Conservation (phyloP, 257 asterid genomes). For the Jacaranda mimosifolia region DNA sequence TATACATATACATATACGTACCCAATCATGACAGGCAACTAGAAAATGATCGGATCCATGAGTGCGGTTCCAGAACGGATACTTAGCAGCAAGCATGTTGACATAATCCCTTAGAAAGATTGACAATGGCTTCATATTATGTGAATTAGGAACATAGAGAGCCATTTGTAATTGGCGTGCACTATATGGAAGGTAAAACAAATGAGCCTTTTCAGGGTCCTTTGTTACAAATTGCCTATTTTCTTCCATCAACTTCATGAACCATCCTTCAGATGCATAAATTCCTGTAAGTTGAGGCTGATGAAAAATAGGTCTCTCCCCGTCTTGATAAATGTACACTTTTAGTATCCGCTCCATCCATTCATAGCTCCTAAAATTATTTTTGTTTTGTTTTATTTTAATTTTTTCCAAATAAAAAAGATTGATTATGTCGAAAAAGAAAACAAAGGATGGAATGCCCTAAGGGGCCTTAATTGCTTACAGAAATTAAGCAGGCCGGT, state of each 20-base stretch:
- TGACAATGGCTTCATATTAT: conserved; percentile 73
- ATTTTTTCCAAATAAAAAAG: background rate
- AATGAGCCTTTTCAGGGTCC: conserved; percentile 82
- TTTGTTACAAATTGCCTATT: conserved; percentile 62
- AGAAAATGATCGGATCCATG: conserved; percentile 88
- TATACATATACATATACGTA: conserved; percentile 44
- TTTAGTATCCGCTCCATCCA: conserved; percentile 88
- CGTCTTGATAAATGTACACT: conserved; percentile 77
- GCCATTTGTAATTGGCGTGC: conserved; percentile 77
- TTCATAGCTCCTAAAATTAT: conserved; percentile 75
- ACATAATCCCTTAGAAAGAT: conserved; percentile 71
- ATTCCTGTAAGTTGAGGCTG: conserved; percentile 75
- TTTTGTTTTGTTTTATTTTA: background rate
- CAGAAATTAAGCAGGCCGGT: no score
- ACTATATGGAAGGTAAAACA: conserved; percentile 91
- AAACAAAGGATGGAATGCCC: no score
- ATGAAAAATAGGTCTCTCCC: conserved; percentile 79
- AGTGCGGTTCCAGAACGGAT: conserved; percentile 96
- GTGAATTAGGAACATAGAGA: conserved; percentile 75
- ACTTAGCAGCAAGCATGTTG: conserved; percentile 76
- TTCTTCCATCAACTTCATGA: conserved; percentile 79
- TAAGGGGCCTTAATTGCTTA: no score
- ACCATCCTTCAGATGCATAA: conserved; percentile 93
- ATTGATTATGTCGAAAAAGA: no score
- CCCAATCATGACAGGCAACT: conserved; percentile 99